These are phyloP conservation scores for Noccaea bulbosa DNA, from an alignment of 345 rosid genomes.

Conservation along the genomic window DNA sequence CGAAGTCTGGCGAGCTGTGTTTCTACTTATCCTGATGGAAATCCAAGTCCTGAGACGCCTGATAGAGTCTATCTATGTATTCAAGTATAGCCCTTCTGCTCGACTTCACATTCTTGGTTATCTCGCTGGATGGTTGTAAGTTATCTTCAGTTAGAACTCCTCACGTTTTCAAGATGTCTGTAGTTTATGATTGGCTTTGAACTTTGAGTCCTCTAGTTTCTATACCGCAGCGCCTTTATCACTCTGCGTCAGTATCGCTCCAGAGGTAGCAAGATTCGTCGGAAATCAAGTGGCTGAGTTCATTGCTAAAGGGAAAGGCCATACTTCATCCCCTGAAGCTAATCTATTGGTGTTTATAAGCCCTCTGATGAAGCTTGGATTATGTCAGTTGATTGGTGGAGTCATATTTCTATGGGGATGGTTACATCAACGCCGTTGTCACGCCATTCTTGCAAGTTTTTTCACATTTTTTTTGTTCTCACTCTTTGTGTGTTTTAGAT, in stretches of 20 bases:
- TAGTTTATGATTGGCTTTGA: neutral
- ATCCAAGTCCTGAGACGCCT: conserved; percentile 71
- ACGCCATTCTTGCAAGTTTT: conserved; percentile 60
- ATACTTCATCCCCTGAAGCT: conserved; percentile 39
- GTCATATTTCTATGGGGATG: conserved; percentile 71
- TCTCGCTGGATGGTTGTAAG: conserved; percentile 68
- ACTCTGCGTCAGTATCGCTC: conserved; percentile 52
- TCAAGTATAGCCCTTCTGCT: conserved; percentile 68
- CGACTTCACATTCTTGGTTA: conserved; percentile 67
- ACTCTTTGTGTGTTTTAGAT: conserved; percentile 24
- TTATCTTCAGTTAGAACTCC: neutral
- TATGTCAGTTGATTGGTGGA: conserved; percentile 60
- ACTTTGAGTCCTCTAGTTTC: conserved; percentile 47
- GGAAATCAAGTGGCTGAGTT: conserved; percentile 49
- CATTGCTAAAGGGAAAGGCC: conserved; percentile 50
- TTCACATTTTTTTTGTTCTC: neutral
- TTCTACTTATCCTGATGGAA: conserved; percentile 72
- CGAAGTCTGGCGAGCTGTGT: conserved; percentile 59
- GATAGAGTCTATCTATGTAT: conserved; percentile 59
- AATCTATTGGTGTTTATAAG: conserved; percentile 46
- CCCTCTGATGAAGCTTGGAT: conserved; percentile 58
- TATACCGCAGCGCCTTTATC: conserved; percentile 65
- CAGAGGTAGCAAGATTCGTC: conserved; percentile 53
- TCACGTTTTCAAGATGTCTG: neutral
- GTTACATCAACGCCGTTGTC: conserved; percentile 68